phyloP scores from a whole-genome alignment of 495 filamentous ascomycete genomes.

The Aspergillus diversus region DNA sequence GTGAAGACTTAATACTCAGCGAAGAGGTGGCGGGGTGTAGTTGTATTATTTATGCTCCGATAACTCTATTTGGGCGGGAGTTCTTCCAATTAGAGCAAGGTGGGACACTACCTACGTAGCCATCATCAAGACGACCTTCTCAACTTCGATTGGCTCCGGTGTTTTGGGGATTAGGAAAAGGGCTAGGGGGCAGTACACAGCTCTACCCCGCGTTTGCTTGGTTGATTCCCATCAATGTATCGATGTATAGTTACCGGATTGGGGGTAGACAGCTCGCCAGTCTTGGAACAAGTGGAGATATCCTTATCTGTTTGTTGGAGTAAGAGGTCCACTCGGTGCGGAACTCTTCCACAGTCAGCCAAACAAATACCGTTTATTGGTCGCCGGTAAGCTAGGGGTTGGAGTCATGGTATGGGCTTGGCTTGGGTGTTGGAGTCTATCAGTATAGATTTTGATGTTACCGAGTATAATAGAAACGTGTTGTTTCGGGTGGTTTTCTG shows the following conservation, averaged over 20 bases:
- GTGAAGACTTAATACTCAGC: not conserved
- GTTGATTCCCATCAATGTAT: not conserved
- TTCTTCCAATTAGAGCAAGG: conserved; percentile 2
- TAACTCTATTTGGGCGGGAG: not conserved
- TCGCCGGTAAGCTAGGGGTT: not conserved
- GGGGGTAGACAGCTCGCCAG: not conserved
- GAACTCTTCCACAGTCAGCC: not conserved
- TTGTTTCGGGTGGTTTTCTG: too few relatives aligned
- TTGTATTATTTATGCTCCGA: not conserved
- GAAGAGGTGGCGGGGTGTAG: not conserved
- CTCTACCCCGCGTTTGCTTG: conserved; percentile 8
- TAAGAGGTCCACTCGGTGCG: not conserved
- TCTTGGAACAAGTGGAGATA: conserved; percentile 9
- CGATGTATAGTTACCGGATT: not conserved
- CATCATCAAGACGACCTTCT: not conserved
- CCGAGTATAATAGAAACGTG: too few relatives aligned
- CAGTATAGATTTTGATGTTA: not conserved
- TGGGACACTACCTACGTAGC: not conserved
- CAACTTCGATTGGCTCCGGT: not conserved
- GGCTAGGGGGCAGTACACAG: not conserved
- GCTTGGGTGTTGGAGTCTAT: not conserved
- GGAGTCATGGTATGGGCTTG: not conserved
- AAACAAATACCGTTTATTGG: not conserved
- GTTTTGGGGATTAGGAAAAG: not conserved
- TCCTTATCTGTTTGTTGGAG: conserved; percentile 12